Conservation (phyloP, 106 monocot genomes). For the Apostasia ramifera region DNA sequence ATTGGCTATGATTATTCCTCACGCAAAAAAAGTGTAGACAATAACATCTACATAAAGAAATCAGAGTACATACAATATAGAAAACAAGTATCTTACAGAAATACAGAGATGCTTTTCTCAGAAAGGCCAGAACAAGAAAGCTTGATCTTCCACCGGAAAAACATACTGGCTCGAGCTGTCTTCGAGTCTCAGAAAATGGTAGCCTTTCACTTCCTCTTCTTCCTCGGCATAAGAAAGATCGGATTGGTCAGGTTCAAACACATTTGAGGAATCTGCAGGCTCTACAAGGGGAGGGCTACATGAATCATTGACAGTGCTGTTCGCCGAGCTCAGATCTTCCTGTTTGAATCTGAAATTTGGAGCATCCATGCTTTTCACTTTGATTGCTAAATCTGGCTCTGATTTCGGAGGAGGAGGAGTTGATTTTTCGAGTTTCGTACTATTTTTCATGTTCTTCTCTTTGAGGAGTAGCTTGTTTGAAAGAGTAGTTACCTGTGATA, state of each 20-base stretch:
- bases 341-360: conserved; percentile 10
- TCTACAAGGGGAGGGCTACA: conserved; percentile 15
- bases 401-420: background rate
- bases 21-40: too few relatives aligned
- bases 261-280: conserved; percentile 20
- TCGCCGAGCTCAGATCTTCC: conserved; percentile 29
- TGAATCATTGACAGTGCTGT: conserved; percentile 18
- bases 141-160: conserved; percentile 20
- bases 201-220: conserved; percentile 18
- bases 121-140: conserved; percentile 33
- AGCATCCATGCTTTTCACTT: background rate
- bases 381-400: background rate
- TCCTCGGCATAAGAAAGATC: conserved; percentile 22
- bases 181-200: conserved; percentile 15
- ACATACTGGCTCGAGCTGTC: conserved; percentile 13
- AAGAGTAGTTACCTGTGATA: conserved; percentile 17
- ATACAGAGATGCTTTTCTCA: background rate
- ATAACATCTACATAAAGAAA: too few relatives aligned
- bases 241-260: conserved; percentile 20
- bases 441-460: background rate
- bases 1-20: too few relatives aligned
- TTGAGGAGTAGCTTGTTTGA: conserved; percentile 26
- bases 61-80: too few relatives aligned
- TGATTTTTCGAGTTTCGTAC: conserved; percentile 2
- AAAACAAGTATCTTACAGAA: background rate